A percentile compares a stretch with the other conserved stretches of the same genome.
Conservation (phyloP, 805 yeast genomes). For the Saturnispora besseyi region DNA sequence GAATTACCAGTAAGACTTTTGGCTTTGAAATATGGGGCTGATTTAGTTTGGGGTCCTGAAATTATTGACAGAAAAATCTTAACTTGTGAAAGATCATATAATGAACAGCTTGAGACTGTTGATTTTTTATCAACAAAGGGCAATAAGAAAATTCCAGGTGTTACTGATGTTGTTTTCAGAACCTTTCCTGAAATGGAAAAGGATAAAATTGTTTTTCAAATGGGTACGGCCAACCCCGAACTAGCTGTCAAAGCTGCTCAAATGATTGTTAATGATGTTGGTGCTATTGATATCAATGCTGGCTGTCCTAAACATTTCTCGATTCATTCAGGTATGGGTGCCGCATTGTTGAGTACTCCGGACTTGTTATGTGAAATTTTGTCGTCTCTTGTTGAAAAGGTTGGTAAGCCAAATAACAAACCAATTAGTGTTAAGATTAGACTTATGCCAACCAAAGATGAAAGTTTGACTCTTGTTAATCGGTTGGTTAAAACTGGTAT, state of each 20-base stretch:
- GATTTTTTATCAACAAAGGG: constrained; percentile 43
- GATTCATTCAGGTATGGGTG: constrained; percentile 96
- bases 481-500: constrained; percentile 71
- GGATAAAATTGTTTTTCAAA: constrained; percentile 72
- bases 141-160: constrained; percentile 36
- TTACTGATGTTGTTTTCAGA: constrained; percentile 52
- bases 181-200: constrained; percentile 56
- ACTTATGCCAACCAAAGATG: constrained; percentile 52
- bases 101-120: constrained; percentile 46
- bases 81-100: constrained; percentile 56
- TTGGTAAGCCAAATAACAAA: constrained; percentile 67
- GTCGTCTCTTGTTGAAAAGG: constrained; percentile 57
- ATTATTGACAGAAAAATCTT: constrained; percentile 79
- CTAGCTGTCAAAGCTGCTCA: constrained; percentile 85
- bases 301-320: constrained; percentile 98
- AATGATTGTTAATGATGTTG: constrained; percentile 75
- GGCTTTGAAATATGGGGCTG: constrained; percentile 80
- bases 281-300: constrained; percentile 87
- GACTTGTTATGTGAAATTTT: constrained; percentile 67
- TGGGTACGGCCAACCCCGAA: constrained; percentile 80
- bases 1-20: constrained; percentile 84
- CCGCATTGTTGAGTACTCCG: constrained; percentile 79
- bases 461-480: constrained; percentile 51
- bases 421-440: constrained; percentile 91
- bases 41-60: constrained; percentile 95